phyloP scores from a whole-genome alignment of 2,329 filamentous ascomycete species.

The Arachnomyces sp. region DNA sequence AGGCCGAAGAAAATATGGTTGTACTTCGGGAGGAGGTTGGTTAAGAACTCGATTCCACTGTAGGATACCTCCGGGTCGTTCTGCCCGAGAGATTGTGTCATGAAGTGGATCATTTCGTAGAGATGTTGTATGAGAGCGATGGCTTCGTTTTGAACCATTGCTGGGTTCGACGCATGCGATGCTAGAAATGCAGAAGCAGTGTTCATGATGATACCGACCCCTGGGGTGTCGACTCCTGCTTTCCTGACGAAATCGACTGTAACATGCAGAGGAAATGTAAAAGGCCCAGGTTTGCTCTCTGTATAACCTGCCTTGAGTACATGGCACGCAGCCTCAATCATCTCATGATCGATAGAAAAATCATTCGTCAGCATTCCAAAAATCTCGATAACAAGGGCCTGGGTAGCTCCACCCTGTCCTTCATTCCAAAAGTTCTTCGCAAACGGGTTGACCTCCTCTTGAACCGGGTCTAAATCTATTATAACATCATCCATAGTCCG shows the following conservation, averaged over 20 bases:
- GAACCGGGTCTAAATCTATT: constrained; percentile 24
- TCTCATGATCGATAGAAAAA: constrained; percentile 33
- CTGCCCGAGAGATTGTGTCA: constrained; percentile 25
- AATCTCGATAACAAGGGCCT: constrained; percentile 32
- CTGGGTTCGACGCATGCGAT: constrained; percentile 31
- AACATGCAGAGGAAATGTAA: constrained; percentile 35
- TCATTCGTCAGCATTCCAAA: constrained; percentile 33
- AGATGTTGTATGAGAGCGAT: constrained; percentile 32
- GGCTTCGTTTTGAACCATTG: constrained; percentile 26
- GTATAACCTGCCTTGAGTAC: constrained; percentile 41
- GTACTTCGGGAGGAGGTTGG: constrained; percentile 36
- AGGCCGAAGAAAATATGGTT: constrained; percentile 31
- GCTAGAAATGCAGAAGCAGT: constrained; percentile 41
- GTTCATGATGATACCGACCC: constrained; percentile 31
- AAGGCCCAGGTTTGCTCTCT: constrained; percentile 33
- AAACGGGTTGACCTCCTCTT: constrained; percentile 19
- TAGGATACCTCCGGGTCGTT: constrained; percentile 38
- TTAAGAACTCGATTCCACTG: constrained; percentile 39
- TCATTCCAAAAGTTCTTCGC: constrained; percentile 32
- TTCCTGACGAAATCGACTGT: constrained; percentile 34
- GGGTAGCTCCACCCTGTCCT: constrained; percentile 23
- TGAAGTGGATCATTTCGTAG: constrained; percentile 30
- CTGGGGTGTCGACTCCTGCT: constrained; percentile 26
- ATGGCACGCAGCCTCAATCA: constrained; percentile 40
- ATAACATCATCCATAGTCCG: constrained; percentile 29